Evolutionary conservation across 2,329 filamentous ascomycete species (phyloP).

Genomic region (Pseudopyricularia javanii): DNA sequence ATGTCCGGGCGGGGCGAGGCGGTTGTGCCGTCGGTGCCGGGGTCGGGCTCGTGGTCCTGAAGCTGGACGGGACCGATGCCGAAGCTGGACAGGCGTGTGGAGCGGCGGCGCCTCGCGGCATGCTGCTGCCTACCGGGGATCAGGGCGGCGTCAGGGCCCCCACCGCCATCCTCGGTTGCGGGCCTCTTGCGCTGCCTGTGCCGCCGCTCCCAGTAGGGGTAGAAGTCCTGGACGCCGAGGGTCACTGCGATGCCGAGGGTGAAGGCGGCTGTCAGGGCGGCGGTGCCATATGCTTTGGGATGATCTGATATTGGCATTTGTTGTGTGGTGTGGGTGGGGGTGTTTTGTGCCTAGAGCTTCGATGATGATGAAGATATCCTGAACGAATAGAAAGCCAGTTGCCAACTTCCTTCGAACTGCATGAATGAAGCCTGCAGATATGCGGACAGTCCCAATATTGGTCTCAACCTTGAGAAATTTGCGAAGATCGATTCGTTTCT

Average conservation of each 20-base stretch:
- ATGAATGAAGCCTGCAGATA: too few species aligned
- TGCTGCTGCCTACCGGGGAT: neutral
- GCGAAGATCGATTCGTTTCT: too few species aligned
- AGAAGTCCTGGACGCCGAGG: conserved; percentile 67
- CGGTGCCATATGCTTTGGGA: conserved; percentile 48
- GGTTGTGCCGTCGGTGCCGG: conserved; percentile 11
- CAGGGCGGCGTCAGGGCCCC: neutral
- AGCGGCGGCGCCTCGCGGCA: neutral
- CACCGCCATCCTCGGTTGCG: conserved; percentile 6
- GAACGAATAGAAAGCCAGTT: too few species aligned
- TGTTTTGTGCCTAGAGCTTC: neutral
- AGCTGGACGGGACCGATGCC: conserved; percentile 39
- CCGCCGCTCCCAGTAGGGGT: conserved; percentile 58
- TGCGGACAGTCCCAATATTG: too few species aligned
- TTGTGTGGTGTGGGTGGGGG: neutral
- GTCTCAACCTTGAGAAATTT: too few species aligned
- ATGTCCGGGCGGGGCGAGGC: conserved; percentile 24
- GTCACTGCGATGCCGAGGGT: conserved; percentile 65
- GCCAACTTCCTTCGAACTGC: too few species aligned
- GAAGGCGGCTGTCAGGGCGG: conserved; percentile 61
- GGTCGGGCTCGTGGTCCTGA: conserved; percentile 38
- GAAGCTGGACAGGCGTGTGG: conserved; percentile 23
- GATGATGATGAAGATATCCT: too few species aligned
- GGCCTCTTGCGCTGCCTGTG: conserved; percentile 47
- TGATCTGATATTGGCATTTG: conserved; percentile 49